Base-by-base conservation (phyloP, 257 asterid genomes). In the Capsicum baccatum region DNA sequence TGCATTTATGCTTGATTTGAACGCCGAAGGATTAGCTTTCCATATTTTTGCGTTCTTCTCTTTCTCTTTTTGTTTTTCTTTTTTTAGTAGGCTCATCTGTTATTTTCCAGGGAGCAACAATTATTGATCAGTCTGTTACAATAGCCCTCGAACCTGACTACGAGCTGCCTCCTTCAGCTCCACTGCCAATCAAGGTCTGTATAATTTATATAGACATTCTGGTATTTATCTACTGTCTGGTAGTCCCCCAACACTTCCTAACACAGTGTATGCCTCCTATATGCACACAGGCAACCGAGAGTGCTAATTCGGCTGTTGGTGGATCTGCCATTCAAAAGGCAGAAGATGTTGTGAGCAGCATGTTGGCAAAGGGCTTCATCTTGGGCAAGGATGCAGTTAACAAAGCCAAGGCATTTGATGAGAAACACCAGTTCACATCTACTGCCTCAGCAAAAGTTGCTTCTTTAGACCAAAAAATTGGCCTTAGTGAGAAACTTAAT, bases 281-380 rank as follows among this genome's bases (percentile, higher is more conserved):
- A 54, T 37, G 14, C 12, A 71, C 85, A 60, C 90, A 91, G 96
- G 89, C 90, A 83, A 84, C 90, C 6, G 91, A 84, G 37, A 86
- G 79, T 80, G 85, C 71, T 14, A 79, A 67, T 62, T 88, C 86
- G 64, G 80, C 86, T 9, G 87, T 86, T 14, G 86, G 85, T 48
- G 83, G 79, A 83, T 87, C 92, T 83, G 91, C 89, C 58, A 88
- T 89, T 56, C 91, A 88, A 81, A 92, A 88, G 84, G 97, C 97
- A 19, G 94, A 91, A 87, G 92, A 91, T 57, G 93, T 91, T 35
- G 94, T 92, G 11, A 91, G 92, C 73, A 86, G 90, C 90, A 92
- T 92, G 97, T 58, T 92, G 76, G 97, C 97, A 56, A 92, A 86
- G 87, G 97, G 97, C n/a, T 92, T 88, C 44, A 83, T 90, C 81